Evolutionary conservation across 345 rosid genomes (phyloP), one percentile per base, ranked within the genome.

Genomic region (Gossypium sturtianum): DNA sequence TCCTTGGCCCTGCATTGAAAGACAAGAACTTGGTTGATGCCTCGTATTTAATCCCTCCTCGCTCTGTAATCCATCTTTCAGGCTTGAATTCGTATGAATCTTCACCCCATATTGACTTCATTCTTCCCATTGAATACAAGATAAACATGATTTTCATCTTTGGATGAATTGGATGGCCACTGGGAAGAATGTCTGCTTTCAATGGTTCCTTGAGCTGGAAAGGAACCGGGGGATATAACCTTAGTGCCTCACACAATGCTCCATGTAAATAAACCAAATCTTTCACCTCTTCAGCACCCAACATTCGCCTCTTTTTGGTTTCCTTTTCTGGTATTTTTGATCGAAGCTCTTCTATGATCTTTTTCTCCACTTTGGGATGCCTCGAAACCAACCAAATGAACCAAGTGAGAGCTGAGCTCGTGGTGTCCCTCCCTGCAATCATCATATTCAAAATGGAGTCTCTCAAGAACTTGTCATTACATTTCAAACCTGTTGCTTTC

Each of bases 391-490:
- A 41, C 65, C 65, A 60, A 13, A 60, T 60, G 17, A 60, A 60
- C 65, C 65, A 60, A 60, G 65, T 60, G 43, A 60, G 65, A 60
- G 43, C 65, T 29, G n/a, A 54, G 59, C 59, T 54, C 4, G 41
- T 60, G 0, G 65, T 25, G 65, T 60, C 65, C 43, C 65, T 60
- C 65, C 65, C 65, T 5, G 65, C 65, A 60, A 60, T 12, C 65
- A 54, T 54, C 59, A 60, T 27, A 13, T 7, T 60, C 65, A 60
- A 60, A 27, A 60, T 60, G 23, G 12, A 19, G 65, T 60, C 65
- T 60, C 65, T 60, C 65, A 61, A 61, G 65, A 61, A 61, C 65
- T 61, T 61, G 7, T 61, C 65, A 16, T 61, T 43, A 29, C 65
- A 61, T 27, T 61, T 61, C 65, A 61, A 61, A 29, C 65, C 43